Conservation (phyloP, 2,329 filamentous ascomycete genomes). For the Ceratocystis cacaofunesta region DNA sequence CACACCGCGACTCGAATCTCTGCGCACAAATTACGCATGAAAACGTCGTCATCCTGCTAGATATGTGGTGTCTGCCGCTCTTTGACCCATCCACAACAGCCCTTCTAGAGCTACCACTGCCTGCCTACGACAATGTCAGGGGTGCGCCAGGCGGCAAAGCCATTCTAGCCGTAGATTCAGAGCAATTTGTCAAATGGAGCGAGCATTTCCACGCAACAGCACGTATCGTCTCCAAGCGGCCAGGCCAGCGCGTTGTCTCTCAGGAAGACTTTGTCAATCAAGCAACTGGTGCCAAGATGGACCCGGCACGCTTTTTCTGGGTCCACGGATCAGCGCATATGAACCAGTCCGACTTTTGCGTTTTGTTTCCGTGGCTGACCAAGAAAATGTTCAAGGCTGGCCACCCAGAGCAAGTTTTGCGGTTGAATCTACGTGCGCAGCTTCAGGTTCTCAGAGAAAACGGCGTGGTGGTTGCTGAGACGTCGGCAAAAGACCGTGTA, state of each 20-base stretch:
- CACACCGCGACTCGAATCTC: constrained; percentile 40
- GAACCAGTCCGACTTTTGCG: constrained; percentile 68
- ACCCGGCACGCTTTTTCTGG: constrained; percentile 58
- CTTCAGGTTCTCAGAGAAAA: constrained; percentile 41
- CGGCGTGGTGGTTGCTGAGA: constrained; percentile 34
- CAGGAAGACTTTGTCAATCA: constrained; percentile 25
- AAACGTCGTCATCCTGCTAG: constrained; percentile 54
- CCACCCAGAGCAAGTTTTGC: constrained; percentile 42
- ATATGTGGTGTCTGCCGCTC: constrained; percentile 68
- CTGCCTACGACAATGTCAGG: constrained; percentile 42
- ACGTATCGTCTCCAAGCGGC: constrained; percentile 45
- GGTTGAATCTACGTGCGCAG: constrained; percentile 43
- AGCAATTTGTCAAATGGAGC: constrained; percentile 65
- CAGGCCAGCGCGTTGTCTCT: constrained; percentile 30
- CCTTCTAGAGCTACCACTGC: constrained; percentile 59
- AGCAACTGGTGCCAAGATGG: constrained; percentile 22
- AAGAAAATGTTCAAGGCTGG: constrained; percentile 42
- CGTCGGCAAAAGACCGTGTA: constrained; percentile 33
- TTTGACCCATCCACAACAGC: constrained; percentile 45
- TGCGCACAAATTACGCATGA: constrained; percentile 51
- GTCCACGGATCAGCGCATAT: constrained; percentile 61
- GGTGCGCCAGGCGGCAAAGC: constrained; percentile 40
- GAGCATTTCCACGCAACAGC: constrained; percentile 57
- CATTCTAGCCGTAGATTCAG: constrained; percentile 57
- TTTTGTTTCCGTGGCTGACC: constrained; percentile 61